Evolutionary conservation across 2,329 filamentous ascomycete species (phyloP).

Genomic region (Trichothecium sympodiale): DNA sequence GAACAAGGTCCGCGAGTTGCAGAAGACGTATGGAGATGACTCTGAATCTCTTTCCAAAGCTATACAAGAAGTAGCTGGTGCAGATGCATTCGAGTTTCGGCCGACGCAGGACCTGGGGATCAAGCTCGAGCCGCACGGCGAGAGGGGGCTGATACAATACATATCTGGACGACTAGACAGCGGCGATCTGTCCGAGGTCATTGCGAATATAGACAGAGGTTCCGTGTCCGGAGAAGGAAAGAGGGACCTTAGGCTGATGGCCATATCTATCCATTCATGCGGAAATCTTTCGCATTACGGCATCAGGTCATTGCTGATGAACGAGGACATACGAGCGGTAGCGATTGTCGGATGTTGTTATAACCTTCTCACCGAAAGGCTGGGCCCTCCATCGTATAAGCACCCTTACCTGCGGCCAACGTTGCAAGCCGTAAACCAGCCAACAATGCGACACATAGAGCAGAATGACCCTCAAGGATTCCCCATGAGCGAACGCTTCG

Average conservation of each 20-base stretch:
- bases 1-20: conserved; percentile 35
- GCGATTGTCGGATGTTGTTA: conserved; percentile 98
- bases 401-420: conserved; percentile 63
- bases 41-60: conserved; percentile 20
- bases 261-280: conserved; percentile 92
- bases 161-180: conserved; percentile 64
- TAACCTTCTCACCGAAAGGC: conserved; percentile 84
- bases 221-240: conserved; percentile 11
- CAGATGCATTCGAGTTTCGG: conserved; percentile 29
- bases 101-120: conserved; percentile 35
- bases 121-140: conserved; percentile 45
- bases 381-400: conserved; percentile 81
- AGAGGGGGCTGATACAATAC: conserved; percentile 64
- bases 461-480: conserved; percentile 85
- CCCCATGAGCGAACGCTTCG: conserved; percentile 71
- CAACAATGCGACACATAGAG: conserved; percentile 55
- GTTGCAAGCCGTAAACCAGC: conserved; percentile 54
- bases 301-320: conserved; percentile 74
- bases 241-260: conserved; percentile 53
- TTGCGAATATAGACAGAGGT: conserved; percentile 43
- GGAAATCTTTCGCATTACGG: conserved; percentile 96
- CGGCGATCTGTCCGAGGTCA: conserved; percentile 58
- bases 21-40: conserved; percentile 26
- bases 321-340: conserved; percentile 75
- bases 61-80: conserved; percentile 21